These are phyloP conservation scores for Tilletia horrida DNA, from an alignment of 1,284 basidiomycete species.

Conservation along the genomic window DNA sequence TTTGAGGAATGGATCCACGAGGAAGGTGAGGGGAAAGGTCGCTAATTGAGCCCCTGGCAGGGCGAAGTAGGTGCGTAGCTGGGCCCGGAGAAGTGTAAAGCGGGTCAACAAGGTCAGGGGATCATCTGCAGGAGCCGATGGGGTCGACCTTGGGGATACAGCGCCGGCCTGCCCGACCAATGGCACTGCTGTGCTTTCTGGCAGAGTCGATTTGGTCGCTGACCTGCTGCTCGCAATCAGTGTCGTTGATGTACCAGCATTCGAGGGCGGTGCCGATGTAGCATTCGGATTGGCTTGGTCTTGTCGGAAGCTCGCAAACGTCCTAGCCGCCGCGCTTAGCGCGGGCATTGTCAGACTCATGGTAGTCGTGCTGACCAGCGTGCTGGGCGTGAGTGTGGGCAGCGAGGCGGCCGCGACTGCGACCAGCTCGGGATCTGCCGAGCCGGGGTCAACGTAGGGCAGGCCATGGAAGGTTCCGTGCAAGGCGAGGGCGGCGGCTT, in stretches of 20 bases:
- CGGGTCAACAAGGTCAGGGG: slow-evolving; percentile 9
- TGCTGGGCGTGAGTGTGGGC: slow-evolving; percentile 2
- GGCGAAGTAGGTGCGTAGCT: slow-evolving; percentile 10
- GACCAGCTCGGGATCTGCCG: slow-evolving; percentile 12
- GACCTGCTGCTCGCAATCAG: too few relatives aligned
- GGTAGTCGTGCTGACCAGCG: slow-evolving; percentile 10
- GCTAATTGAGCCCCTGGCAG: not conserved
- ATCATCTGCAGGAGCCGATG: not conserved
- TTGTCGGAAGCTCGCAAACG: slow-evolving; percentile 1
- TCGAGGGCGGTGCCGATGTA: not conserved
- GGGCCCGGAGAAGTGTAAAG: slow-evolving; percentile 8
- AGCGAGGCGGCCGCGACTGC: slow-evolving; percentile 1
- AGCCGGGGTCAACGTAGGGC: not conserved
- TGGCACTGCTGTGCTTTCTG: not conserved
- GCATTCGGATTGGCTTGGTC: not conserved
- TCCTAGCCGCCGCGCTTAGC: slow-evolving; percentile 3
- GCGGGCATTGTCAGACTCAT: slow-evolving; percentile 16
- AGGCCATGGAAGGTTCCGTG: slow-evolving; percentile 11
- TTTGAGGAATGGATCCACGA: slow-evolving; percentile 68
- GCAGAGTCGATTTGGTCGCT: too few relatives aligned
- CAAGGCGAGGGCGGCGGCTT: slow-evolving; percentile 9
- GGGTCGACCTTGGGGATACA: not conserved
- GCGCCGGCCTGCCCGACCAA: not conserved
- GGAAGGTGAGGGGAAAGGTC: slow-evolving; percentile 36
- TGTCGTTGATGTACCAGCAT: not conserved